These are phyloP conservation scores for Eremothecium sinecaudum DNA, from an alignment of 1,139 yeast species.

Conservation along the genomic window DNA sequence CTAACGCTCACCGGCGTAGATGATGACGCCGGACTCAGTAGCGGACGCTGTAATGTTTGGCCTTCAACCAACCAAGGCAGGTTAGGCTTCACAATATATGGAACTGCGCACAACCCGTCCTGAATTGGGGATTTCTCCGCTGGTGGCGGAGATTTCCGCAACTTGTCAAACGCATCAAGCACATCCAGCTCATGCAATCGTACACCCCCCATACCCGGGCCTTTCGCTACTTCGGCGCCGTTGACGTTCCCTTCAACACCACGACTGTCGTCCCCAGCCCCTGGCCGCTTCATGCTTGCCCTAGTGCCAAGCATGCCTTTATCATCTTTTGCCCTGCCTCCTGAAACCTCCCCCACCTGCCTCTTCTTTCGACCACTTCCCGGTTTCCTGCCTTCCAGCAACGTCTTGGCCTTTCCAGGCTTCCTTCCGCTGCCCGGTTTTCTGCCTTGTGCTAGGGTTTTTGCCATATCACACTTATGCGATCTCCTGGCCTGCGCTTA, in stretches of 20 bases:
- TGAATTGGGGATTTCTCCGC: background rate
- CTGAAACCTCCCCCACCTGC: constrained; percentile 3
- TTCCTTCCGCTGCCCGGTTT: constrained; percentile 35
- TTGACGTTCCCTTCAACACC: background rate
- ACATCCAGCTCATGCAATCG: constrained; percentile 2
- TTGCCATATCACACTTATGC: constrained; percentile 27
- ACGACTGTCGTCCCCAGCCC: background rate
- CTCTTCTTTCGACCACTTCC: constrained; percentile 32
- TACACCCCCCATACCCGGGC: background rate
- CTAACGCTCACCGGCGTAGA: background rate
- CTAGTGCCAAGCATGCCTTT: background rate
- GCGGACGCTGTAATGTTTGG: background rate
- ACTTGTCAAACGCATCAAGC: constrained; percentile 1
- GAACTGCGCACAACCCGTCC: background rate
- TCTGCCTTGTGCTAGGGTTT: constrained; percentile 35
- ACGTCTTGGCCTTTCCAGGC: constrained; percentile 34
- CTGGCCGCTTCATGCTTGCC: background rate
- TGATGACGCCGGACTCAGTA: background rate
- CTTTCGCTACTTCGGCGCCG: background rate
- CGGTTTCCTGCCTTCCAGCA: constrained; percentile 35
- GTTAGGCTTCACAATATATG: constrained; percentile 1
- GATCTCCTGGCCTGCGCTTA: background rate
- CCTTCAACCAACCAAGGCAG: background rate
- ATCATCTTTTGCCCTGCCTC: constrained; percentile 2
- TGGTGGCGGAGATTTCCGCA: constrained; percentile 1